These are phyloP conservation scores for Penicillium sp. DNA, from an alignment of 2,329 filamentous ascomycete genomes.

Conservation along the genomic window DNA sequence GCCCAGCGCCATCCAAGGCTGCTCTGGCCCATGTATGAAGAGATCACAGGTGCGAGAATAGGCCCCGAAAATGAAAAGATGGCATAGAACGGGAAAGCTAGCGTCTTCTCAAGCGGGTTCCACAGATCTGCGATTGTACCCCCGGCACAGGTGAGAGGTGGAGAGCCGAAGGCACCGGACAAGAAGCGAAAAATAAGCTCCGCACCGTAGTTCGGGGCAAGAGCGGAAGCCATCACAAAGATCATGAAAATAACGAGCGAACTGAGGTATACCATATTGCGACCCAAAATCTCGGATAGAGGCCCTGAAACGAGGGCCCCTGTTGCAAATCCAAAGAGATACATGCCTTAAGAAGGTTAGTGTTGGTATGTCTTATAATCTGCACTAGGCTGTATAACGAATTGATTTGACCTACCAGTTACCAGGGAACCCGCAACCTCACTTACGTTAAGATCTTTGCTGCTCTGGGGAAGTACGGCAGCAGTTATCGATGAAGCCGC, in stretches of 20 bases:
- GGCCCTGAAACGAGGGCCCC: slow-evolving; percentile 56
- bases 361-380: not conserved
- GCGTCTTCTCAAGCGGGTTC: slow-evolving; percentile 54
- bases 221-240: slow-evolving; percentile 53
- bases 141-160: slow-evolving; percentile 51
- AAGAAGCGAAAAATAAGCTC: slow-evolving; percentile 57
- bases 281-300: slow-evolving; percentile 53
- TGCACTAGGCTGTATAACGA: not conserved
- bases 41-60: slow-evolving; percentile 27
- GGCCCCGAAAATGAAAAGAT: slow-evolving; percentile 48
- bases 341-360: slow-evolving; percentile 14
- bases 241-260: slow-evolving; percentile 54
- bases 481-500: slow-evolving; percentile 60
- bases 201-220: slow-evolving; percentile 55
- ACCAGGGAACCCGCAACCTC: slow-evolving; percentile 57
- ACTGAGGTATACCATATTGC: slow-evolving; percentile 55
- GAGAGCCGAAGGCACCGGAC: slow-evolving; percentile 54
- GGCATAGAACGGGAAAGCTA: slow-evolving; percentile 57
- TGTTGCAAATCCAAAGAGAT: slow-evolving; percentile 53
- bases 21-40: slow-evolving; percentile 27
- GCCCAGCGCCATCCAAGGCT: slow-evolving; percentile 44
- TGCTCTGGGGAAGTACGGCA: slow-evolving; percentile 51
- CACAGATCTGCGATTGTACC: slow-evolving; percentile 54
- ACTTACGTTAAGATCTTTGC: slow-evolving; percentile 52
- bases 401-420: slow-evolving; percentile 37